Base-by-base conservation (phyloP, 116 monocot species). In the Posidonia oceanica region DNA sequence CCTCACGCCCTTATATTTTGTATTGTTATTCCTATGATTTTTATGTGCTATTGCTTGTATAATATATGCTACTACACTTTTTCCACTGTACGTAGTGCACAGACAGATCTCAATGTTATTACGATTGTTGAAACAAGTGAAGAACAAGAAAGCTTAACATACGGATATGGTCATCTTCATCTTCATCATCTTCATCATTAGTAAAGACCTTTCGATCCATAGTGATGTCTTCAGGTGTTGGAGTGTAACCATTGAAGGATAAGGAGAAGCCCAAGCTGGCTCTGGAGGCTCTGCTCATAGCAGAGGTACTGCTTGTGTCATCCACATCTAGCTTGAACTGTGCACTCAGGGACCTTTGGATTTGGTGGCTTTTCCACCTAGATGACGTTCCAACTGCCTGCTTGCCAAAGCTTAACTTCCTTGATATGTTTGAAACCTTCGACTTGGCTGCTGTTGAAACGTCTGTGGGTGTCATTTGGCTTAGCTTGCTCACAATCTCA, bases 201-300 rank as follows among this genome's bases (percentile, higher is more conserved):
- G 81, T 85, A 66, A 85, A 81, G n/a, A 14, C 66, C 39, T 42
- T 71, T 4, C 69, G 44, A 38, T 83, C 78, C 63, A 69, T 78
- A 61, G 68, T 63, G 56, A 77, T 67, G 38, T 84, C 82, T 62
- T 84, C 84, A 38, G 83, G 83, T 20, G 83, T 75, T 5, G 81
- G 72, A 8, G 81, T 91, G 80, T 85, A 87, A 6, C 91, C 91
- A 13, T 87, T 91, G 74, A 87, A 91, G 36, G 87, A 81, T 74
- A 29, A 29, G 29, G 91, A 87, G 73, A 91, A 85, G 42, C 87
- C 85, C 41, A 91, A 71, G 72, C 91, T 87, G 38, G 91, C 85
- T 20, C 91, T 87, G 65, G 87, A 91, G 16, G 91, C 91, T 16
- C 91, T 48, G 77, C 91, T 87, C n/a, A 87, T 29, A 29, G 29